These are phyloP conservation scores for Jamesozyma hellenica DNA, from an alignment of 805 yeast species.

Conservation along the genomic window DNA sequence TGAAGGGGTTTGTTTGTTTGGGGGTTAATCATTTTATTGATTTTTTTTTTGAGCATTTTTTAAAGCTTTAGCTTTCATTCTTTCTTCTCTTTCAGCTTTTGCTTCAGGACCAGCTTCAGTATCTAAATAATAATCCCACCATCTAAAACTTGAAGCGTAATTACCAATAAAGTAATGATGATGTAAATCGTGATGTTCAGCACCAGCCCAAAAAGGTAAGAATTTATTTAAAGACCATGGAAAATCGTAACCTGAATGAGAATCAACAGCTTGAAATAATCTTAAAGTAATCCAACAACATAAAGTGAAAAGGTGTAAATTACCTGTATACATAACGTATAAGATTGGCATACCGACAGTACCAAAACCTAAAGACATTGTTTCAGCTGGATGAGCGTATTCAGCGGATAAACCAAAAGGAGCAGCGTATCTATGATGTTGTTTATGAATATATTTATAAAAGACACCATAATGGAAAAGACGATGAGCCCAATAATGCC, in stretches of 20 bases:
- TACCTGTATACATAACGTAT: conserved; percentile 64
- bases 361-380: conserved; percentile 82
- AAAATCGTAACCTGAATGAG: conserved; percentile 97
- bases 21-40: neutral
- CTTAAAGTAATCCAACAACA: conserved; percentile 80
- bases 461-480: conserved; percentile 79
- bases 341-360: conserved; percentile 91
- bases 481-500: conserved; percentile 97
- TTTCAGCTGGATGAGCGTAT: conserved; percentile 95
- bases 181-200: conserved; percentile 95
- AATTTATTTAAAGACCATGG: conserved; percentile 92
- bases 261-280: conserved; percentile 91
- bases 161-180: conserved; percentile 94
- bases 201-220: conserved; percentile 96
- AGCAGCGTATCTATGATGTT: conserved; percentile 95
- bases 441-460: conserved; percentile 90
- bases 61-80: conserved; percentile 49
- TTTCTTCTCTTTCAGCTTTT: conserved; percentile 59
- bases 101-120: conserved; percentile 89
- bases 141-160: conserved; percentile 88
- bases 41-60: conserved; percentile 29
- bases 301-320: conserved; percentile 83
- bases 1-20: neutral
- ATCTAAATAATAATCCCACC: conserved; percentile 84
- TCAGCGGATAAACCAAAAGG: conserved; percentile 97